Evolutionary conservation across 2,329 filamentous ascomycete species (phyloP).

Genomic region (Colletotrichum brevisporum): DNA sequence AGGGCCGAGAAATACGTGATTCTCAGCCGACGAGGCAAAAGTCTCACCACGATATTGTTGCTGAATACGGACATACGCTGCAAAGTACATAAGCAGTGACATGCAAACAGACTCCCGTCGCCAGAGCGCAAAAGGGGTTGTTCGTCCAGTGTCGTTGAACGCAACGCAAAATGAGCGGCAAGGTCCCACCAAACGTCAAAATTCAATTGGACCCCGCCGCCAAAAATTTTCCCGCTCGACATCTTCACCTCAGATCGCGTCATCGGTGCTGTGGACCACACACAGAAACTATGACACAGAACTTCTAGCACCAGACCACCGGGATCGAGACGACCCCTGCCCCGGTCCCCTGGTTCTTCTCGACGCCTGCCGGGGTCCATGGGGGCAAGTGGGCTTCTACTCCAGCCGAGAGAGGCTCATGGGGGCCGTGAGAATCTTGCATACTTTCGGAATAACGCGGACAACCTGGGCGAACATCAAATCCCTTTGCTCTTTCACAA

Average conservation of each 20-base stretch:
- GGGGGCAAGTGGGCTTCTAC: constrained; percentile 2
- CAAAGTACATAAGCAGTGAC: background rate
- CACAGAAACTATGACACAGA: constrained; percentile 41
- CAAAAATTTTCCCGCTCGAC: constrained; percentile 40
- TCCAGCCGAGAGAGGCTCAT: background rate
- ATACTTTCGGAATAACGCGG: constrained; percentile 23
- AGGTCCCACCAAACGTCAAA: background rate
- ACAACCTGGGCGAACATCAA: background rate
- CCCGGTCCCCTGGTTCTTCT: constrained; percentile 1
- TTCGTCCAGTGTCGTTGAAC: no score
- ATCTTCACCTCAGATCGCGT: constrained; percentile 39
- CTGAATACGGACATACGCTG: background rate
- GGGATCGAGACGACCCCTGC: constrained; percentile 19
- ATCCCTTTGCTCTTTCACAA: background rate
- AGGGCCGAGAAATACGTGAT: constrained; percentile 5
- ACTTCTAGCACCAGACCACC: constrained; percentile 24
- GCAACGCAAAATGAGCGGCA: no score
- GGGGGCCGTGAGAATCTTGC: constrained; percentile 15
- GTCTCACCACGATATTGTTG: background rate
- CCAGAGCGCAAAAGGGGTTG: no score
- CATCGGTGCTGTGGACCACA: constrained; percentile 39
- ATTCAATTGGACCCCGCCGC: constrained; percentile 14
- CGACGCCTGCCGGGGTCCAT: background rate
- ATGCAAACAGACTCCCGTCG: background rate
- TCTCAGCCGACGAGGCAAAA: background rate